Evolutionary conservation across 495 filamentous ascomycete species (phyloP), one percentile per base, ranked within the genome.

Genomic region (Choiromyces venosus): DNA sequence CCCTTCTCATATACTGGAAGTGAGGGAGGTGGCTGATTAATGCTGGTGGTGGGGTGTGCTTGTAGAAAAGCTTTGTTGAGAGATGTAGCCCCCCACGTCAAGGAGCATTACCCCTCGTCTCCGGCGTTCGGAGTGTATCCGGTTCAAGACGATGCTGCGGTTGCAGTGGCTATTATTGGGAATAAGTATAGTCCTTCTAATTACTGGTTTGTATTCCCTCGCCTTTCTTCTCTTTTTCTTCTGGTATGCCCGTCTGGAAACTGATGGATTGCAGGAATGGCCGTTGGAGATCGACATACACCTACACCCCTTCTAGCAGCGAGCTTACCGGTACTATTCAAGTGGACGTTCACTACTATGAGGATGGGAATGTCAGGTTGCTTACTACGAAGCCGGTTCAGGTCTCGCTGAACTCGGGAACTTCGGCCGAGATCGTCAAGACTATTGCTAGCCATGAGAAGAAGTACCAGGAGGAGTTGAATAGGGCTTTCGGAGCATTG

Each of bases 111-210:
- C 83, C 90, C 93, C 1, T 90, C 86, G 76, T 66, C 70, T 67
- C 91, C 90, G 68, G 89, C 91, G 16, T 89, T 90, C 76, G 92
- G 93, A 78, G 91, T 92, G 37, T 95, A 91, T 80, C 91, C 94
- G 38, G 89, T 88, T 74, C 89, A 92, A 75, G 85, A 91, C 79
- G 90, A 94, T 83, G 86, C 88, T 33, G 87, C 88, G 71, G 82
- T 98, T 33, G 92, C 93, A 52, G 86, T 97, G 78, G 82, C 95
- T 69, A 86, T 97, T 68, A 93, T 97, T 52, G 91, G 95, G 40
- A 97, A 93, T 86, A 97, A 97, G 80, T 98, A 98, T 86, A 95
- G 91, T 76, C 96, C 96, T 9, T 91, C 92, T 80, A 99, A 99
- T 86, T 98, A 91, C 87, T 99, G 96, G 93, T 94, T 83, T 14